phyloP scores from a whole-genome alignment of 208 protist genomes.

The Acanthamoeba lenticulata region DNA sequence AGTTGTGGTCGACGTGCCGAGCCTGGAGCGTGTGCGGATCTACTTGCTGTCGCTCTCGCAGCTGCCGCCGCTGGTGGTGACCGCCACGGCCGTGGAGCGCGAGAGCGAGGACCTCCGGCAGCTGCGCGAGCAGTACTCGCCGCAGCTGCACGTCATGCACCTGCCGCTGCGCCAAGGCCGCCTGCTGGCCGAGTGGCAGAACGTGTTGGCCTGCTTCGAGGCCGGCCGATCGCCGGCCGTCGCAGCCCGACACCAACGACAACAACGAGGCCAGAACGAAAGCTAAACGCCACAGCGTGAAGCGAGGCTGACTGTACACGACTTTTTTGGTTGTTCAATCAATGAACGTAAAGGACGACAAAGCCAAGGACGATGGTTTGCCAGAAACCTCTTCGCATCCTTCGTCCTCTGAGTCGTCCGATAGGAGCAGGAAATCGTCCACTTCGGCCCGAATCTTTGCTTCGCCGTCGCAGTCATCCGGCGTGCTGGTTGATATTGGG shows the following conservation, averaged over 20 bases:
- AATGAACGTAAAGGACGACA: background rate
- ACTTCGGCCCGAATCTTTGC: background rate
- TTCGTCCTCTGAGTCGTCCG: background rate
- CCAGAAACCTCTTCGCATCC: background rate
- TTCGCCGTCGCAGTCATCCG: background rate
- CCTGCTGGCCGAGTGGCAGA: background rate
- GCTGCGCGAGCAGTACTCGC: background rate
- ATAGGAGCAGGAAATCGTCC: background rate
- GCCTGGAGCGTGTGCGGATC: background rate
- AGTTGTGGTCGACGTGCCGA: background rate
- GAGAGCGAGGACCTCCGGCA: background rate
- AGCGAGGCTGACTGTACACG: too few species aligned
- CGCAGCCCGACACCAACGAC: too few species aligned
- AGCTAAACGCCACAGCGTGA: too few species aligned
- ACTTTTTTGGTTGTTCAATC: too few species aligned
- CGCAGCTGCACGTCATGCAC: slow-evolving; percentile 7
- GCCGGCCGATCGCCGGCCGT: too few species aligned
- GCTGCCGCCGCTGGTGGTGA: background rate
- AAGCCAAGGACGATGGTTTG: background rate
- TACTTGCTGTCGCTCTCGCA: background rate
- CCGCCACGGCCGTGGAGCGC: background rate
- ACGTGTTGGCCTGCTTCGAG: background rate
- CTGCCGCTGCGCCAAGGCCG: background rate
- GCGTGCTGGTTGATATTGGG: background rate
- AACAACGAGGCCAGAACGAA: too few species aligned